Conservation (phyloP, 345 rosid species). For the Aquilaria sinensis region DNA sequence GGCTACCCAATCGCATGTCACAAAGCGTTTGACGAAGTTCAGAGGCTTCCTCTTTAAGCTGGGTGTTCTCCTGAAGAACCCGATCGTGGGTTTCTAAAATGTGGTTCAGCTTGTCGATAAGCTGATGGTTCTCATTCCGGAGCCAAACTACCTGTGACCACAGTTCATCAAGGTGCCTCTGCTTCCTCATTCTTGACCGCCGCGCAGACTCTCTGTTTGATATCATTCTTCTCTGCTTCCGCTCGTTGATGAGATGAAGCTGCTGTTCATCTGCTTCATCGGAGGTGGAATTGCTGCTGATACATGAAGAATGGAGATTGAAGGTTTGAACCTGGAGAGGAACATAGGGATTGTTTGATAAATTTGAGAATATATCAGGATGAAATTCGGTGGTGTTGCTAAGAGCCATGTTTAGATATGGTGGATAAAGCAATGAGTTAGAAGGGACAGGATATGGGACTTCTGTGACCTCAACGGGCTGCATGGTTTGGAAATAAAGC, state of each 20-base stretch:
- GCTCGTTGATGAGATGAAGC: constrained; percentile 55
- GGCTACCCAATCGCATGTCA: constrained; percentile 52
- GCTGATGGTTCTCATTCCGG: constrained; percentile 77
- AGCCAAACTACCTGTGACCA: constrained; percentile 87
- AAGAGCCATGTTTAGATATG: constrained; percentile 30
- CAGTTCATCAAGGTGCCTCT: constrained; percentile 92
- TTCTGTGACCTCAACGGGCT: constrained; percentile 52
- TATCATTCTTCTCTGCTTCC: constrained; percentile 92
- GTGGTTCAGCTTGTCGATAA: constrained; percentile 65
- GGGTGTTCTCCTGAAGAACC: constrained; percentile 55
- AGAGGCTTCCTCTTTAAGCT: constrained; percentile 63
- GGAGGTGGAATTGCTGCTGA: constrained; percentile 69
- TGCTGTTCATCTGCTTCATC: constrained; percentile 78
- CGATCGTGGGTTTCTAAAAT: constrained; percentile 48
- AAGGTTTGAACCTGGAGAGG: constrained; percentile 29
- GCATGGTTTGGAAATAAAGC: constrained; percentile 29
- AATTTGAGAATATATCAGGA: constrained; percentile 25
- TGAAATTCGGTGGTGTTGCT: constrained; percentile 25
- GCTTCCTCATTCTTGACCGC: constrained; percentile 92
- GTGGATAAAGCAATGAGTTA: constrained; percentile 34
- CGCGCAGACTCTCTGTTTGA: constrained; percentile 95
- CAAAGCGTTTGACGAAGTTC: constrained; percentile 60
- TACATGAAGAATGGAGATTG: constrained; percentile 35
- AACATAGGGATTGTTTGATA: constrained; percentile 23
- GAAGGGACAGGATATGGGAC: constrained; percentile 34